Evolutionary conservation across 768 basidiomycete genomes (phyloP).

Genomic region (Amylocystis lapponica): DNA sequence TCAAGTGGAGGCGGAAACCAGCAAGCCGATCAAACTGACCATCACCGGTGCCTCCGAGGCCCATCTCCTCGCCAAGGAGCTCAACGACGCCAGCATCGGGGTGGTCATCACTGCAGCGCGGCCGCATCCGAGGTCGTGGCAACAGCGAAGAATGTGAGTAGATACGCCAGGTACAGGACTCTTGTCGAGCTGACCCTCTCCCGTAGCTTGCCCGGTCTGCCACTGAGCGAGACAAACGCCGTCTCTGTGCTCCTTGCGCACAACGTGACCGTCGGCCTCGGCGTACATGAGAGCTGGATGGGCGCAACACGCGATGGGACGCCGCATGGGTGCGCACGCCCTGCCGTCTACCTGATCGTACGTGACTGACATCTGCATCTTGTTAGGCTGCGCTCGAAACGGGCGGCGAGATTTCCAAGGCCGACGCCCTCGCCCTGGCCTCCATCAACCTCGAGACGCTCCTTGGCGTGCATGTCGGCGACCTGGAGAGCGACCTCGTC

Average conservation of each 20-base stretch:
- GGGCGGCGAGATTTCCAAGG: slow-evolving; percentile 31
- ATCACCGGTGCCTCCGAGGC: slow-evolving; percentile 56
- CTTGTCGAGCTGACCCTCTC: neutral
- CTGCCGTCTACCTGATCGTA: neutral
- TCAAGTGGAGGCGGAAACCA: slow-evolving; percentile 43
- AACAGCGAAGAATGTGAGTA: slow-evolving; percentile 45
- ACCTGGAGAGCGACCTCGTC: slow-evolving; percentile 17
- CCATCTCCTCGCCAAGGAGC: slow-evolving; percentile 61
- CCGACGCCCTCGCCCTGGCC: slow-evolving; percentile 34
- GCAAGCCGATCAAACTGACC: slow-evolving; percentile 33
- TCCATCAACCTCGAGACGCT: slow-evolving; percentile 37
- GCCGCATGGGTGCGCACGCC: slow-evolving; percentile 63
- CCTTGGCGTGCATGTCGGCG: slow-evolving; percentile 20
- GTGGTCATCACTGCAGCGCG: slow-evolving; percentile 61
- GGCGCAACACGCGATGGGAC: slow-evolving; percentile 76
- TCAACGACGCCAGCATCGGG: slow-evolving; percentile 59
- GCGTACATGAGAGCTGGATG: slow-evolving; percentile 63
- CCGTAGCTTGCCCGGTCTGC: slow-evolving; percentile 61
- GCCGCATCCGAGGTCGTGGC: slow-evolving; percentile 71
- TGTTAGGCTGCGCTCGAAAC: slow-evolving; percentile 36
- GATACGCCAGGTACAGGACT: neutral
- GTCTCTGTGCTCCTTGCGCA: slow-evolving; percentile 55
- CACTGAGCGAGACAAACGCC: slow-evolving; percentile 53
- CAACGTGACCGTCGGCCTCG: slow-evolving; percentile 67
- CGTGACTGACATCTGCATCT: slow-evolving; percentile 4